Conservation (phyloP, 2,329 filamentous ascomycete species). For the Knufia fluminis region DNA sequence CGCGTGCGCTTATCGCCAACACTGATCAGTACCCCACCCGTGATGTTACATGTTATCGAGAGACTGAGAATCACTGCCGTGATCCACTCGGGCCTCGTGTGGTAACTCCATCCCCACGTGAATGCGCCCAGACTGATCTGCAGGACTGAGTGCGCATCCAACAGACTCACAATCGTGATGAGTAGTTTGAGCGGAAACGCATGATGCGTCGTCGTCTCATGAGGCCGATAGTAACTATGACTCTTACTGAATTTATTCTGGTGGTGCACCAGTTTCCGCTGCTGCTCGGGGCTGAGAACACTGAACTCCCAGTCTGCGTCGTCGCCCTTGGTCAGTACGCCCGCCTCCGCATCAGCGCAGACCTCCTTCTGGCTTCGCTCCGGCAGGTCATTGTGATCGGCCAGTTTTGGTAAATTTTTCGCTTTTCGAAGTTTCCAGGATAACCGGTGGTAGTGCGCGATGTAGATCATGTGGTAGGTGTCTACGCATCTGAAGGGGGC, state of each 20-base stretch:
- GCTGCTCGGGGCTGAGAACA: conserved; percentile 44
- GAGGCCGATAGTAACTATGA: conserved; percentile 81
- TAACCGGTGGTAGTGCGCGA: conserved; percentile 60
- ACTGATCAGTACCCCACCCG: conserved; percentile 65
- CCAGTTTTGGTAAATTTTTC: conserved; percentile 51
- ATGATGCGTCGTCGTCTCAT: conserved; percentile 73
- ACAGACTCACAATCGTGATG: conserved; percentile 65
- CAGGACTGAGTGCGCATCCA: conserved; percentile 70
- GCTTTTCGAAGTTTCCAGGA: conserved; percentile 59
- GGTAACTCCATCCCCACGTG: conserved; percentile 71
- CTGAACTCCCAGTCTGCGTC: conserved; percentile 19
- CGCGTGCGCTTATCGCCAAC: conserved; percentile 66
- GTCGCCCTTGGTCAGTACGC: conserved; percentile 26
- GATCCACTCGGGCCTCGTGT: conserved; percentile 57
- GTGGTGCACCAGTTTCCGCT: conserved; percentile 63
- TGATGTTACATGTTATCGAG: conserved; percentile 68
- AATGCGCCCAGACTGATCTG: conserved; percentile 70
- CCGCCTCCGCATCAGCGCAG: conserved; percentile 35
- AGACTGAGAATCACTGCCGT: conserved; percentile 74
- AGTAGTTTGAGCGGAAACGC: conserved; percentile 68
- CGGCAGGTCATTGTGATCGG: conserved; percentile 62
- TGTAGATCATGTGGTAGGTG: conserved; percentile 80
- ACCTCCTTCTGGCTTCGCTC: conserved; percentile 32
- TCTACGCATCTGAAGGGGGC: conserved; percentile 69
- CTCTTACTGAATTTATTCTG: conserved; percentile 71